Evolutionary conservation across 2,329 filamentous ascomycete species (phyloP).

Genomic region (Scedosporium apiospermum): DNA sequence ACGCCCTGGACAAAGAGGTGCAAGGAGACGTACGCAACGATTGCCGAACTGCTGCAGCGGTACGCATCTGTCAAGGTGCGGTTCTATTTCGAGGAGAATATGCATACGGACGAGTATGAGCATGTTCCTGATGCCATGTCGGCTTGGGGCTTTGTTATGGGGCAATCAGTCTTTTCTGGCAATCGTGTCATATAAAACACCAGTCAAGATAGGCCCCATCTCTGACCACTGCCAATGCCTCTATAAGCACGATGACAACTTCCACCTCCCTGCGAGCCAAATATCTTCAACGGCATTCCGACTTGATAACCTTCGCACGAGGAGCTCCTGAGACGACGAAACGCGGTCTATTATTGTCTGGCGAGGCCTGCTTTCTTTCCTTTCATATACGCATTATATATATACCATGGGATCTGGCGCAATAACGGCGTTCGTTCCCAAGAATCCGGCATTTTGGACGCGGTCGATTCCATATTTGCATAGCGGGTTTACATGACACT

Average conservation of each 20-base stretch:
- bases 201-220: background rate
- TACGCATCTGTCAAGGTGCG: slow-evolving; percentile 26
- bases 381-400: slow-evolving; percentile 6
- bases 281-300: too few species aligned
- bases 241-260: too few species aligned
- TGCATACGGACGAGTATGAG: slow-evolving; percentile 28
- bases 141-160: slow-evolving; percentile 15
- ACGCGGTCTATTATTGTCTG: background rate
- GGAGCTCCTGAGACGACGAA: too few species aligned
- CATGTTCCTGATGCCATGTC: slow-evolving; percentile 2
- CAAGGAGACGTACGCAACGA: slow-evolving; percentile 28
- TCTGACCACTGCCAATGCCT: too few species aligned
- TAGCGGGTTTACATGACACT: slow-evolving; percentile 9
- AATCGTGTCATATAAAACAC: slow-evolving; percentile 22
- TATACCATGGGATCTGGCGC: background rate
- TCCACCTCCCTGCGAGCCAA: too few species aligned
- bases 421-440: slow-evolving; percentile 4
- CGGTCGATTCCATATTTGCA: slow-evolving; percentile 8
- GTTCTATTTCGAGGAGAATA: slow-evolving; percentile 34
- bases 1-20: slow-evolving; percentile 35
- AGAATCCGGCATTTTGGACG: slow-evolving; percentile 6
- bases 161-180: slow-evolving; percentile 15
- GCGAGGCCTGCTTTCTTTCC: background rate
- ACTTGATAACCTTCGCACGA: too few species aligned
- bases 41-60: slow-evolving; percentile 26